These are phyloP conservation scores for Zelonia costaricensis DNA, from an alignment of 208 protist genomes.

Conservation along the genomic window DNA sequence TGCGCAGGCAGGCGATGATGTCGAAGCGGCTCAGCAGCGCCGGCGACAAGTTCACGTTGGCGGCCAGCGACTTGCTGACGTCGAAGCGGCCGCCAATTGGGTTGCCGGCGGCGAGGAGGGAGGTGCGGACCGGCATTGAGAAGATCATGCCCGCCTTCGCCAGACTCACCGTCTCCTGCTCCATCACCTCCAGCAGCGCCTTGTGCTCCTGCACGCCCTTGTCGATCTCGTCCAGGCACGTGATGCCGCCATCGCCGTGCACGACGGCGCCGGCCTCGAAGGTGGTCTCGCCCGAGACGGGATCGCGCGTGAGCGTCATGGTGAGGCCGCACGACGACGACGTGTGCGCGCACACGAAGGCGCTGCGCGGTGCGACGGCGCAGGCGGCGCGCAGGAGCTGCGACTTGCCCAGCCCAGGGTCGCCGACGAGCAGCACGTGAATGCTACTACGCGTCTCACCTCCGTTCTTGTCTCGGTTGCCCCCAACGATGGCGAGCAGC, in stretches of 20 bases:
- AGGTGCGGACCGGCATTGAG: slow-evolving; percentile 95
- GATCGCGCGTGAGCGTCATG: slow-evolving; percentile 95
- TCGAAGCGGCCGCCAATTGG: slow-evolving; percentile 95
- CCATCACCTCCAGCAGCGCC: slow-evolving; percentile 99
- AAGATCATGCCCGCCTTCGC: slow-evolving; percentile 98
- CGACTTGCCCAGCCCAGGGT: slow-evolving; percentile 97
- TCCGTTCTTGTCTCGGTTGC: slow-evolving; percentile 55
- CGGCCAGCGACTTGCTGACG: slow-evolving; percentile 92
- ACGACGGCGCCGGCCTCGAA: slow-evolving; percentile 99
- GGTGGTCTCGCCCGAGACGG: slow-evolving; percentile 86
- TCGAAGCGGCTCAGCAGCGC: slow-evolving; percentile 99
- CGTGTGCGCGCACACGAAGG: slow-evolving; percentile 99
- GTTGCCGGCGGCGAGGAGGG: slow-evolving; percentile 98
- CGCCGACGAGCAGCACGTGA: slow-evolving; percentile 98
- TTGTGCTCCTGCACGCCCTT: slow-evolving; percentile 97
- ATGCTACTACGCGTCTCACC: slow-evolving; percentile 77
- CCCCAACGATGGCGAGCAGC: slow-evolving; percentile 95
- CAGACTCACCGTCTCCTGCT: slow-evolving; percentile 99
- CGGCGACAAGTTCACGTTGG: slow-evolving; percentile 96
- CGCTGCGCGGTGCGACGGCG: slow-evolving; percentile 93
- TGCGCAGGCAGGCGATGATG: slow-evolving; percentile 94
- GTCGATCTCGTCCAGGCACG: slow-evolving; percentile 99
- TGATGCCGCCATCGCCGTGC: slow-evolving; percentile 97
- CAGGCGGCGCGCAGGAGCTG: slow-evolving; percentile 95
- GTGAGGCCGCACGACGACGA: slow-evolving; percentile 97